Evolutionary conservation across 345 rosid species (phyloP).

Genomic region (Linum lewisii): DNA sequence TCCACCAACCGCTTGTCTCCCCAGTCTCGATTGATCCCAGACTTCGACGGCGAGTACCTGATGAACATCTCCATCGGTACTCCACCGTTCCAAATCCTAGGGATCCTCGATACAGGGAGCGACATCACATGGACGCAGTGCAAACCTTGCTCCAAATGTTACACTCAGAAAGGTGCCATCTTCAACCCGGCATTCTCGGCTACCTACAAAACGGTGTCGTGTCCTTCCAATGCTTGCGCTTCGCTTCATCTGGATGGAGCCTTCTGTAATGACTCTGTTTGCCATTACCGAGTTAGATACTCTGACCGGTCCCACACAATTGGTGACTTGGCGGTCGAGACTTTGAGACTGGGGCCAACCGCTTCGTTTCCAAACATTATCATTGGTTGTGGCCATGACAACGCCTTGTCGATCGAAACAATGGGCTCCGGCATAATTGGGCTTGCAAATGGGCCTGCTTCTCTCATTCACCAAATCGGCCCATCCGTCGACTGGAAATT

Average conservation of each 20-base stretch:
- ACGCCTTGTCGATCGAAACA: slow-evolving; percentile 28
- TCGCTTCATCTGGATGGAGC: not conserved
- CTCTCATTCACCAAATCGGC: slow-evolving; percentile 42
- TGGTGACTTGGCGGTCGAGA: slow-evolving; percentile 30
- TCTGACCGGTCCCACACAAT: slow-evolving; percentile 28
- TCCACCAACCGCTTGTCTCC: slow-evolving; percentile 13
- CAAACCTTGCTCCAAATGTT: slow-evolving; percentile 24
- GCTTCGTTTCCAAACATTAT: slow-evolving; percentile 22
- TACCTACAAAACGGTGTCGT: slow-evolving; percentile 26
- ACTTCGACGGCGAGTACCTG: slow-evolving; percentile 6
- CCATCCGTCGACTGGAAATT: slow-evolving; percentile 35
- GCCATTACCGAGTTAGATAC: slow-evolving; percentile 23
- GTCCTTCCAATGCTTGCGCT: slow-evolving; percentile 22
- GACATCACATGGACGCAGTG: slow-evolving; percentile 33
- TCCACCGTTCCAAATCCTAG: slow-evolving; percentile 13
- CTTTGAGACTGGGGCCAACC: slow-evolving; percentile 25
- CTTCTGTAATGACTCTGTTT: not conserved
- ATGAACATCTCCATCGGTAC: slow-evolving; percentile 22
- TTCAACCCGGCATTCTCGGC: slow-evolving; percentile 29
- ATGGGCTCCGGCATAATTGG: slow-evolving; percentile 48
- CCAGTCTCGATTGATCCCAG: not conserved
- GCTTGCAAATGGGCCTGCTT: slow-evolving; percentile 42
- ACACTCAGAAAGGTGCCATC: slow-evolving; percentile 18
- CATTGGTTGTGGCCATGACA: slow-evolving; percentile 47
- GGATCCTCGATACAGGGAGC: slow-evolving; percentile 18